phyloP scores from a whole-genome alignment of 2,329 filamentous ascomycete species.

The Metarhizium robertsii region DNA sequence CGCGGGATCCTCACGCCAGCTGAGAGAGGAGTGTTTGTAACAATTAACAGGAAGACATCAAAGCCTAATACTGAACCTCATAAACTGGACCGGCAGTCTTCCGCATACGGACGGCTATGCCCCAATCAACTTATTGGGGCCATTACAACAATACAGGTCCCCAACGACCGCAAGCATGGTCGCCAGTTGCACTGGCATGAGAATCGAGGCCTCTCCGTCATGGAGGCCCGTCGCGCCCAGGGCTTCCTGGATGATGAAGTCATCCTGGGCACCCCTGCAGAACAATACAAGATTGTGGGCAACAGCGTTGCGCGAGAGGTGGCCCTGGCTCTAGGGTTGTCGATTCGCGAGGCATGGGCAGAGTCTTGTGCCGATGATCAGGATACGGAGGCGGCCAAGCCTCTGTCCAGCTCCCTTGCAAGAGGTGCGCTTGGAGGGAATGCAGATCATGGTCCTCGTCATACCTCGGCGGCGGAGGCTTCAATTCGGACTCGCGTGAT shows the following conservation, averaged over 20 bases:
- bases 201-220: slow-evolving; percentile 48
- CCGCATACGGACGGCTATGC: slow-evolving; percentile 43
- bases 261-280: slow-evolving; percentile 43
- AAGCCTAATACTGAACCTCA: not conserved
- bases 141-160: slow-evolving; percentile 44
- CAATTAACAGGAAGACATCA: not conserved
- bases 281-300: slow-evolving; percentile 60
- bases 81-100: slow-evolving; percentile 19
- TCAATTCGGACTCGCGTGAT: not conserved
- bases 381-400: not conserved
- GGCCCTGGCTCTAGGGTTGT: slow-evolving; percentile 55
- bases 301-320: slow-evolving; percentile 68
- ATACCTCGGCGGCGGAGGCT: not conserved
- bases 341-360: slow-evolving; percentile 46
- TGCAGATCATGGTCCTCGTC: not conserved
- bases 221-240: slow-evolving; percentile 61
- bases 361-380: slow-evolving; percentile 9
- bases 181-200: slow-evolving; percentile 56
- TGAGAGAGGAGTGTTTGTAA: slow-evolving; percentile 29
- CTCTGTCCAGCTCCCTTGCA: not conserved
- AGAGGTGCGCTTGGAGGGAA: not conserved
- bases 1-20: slow-evolving; percentile 26
- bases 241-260: slow-evolving; percentile 63
- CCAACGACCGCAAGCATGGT: slow-evolving; percentile 47
- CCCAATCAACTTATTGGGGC: slow-evolving; percentile 50